Base-by-base conservation (phyloP, 805 yeast species). In the Ogataea populi-albae region DNA sequence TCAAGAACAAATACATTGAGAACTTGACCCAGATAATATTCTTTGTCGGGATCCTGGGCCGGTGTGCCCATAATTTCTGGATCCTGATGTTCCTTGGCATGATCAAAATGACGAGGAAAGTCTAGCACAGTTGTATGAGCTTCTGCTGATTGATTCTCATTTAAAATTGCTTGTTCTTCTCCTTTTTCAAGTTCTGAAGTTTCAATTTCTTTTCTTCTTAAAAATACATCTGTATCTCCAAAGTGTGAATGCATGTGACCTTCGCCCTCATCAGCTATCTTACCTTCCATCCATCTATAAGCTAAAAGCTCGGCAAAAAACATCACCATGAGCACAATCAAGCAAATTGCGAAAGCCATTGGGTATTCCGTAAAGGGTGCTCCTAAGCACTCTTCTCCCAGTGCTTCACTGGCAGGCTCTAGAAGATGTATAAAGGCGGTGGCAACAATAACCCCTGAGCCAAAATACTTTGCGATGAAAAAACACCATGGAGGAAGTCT, bases 361-460 rank as follows among this genome's bases (percentile, higher is more conserved):
- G 81, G 81, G 49, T 76, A 76, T 12, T 55, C 66, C 3, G 43
- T 64, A 50, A 75, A 75, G 0, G 72, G 70, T 23, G 77, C 80
- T 9, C 85, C 84, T 18, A 84, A 65, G 62, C 93, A 84, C 7
- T 64, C 72, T 30, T 73, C 52, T 1, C 68, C 52, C 30, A 84
- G 63, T 3, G 75, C 68, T 7, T 79, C 83, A 39, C 68, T 58
- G 4, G 93, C 91, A 0, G 87, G 91, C 43, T 75, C 69, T 40
- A 85, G 60, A 41, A 85, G 63, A 62, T 85, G 94, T 20, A 85
- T 77, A 49, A 85, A 82, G 0, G 89, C 86, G 1, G 94, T 85
- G 10, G 91, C 85, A 9, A 85, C 71, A 51, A 85, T 85, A 32
- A 85, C 91, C 37, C 94, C 94, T 3, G 89, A 80, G 42, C 94